Base-by-base conservation (phyloP, 2,329 filamentous ascomycete species). In the Metarhizium sp. region DNA sequence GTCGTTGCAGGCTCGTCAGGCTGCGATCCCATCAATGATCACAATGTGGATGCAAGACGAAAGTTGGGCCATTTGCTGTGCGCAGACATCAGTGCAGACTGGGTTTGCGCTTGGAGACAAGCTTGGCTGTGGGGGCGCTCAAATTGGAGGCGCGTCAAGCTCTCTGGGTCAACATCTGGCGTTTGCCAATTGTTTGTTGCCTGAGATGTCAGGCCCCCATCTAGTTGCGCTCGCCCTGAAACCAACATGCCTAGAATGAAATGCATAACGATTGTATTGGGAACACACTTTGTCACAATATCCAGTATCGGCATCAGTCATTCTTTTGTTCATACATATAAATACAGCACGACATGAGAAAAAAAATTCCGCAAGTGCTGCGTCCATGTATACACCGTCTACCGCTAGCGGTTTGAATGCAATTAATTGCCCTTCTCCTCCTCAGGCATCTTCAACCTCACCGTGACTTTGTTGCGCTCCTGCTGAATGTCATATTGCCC, bases 401-500 rank as follows among this genome's bases (percentile, higher is more conserved):
- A 18, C 38, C 30, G 14, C 53, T 53, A 2, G 69, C 43, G 6
- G 25, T 13, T 16, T 16, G 6, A 6, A 20, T 25, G n/a, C 42
- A 48, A 14, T 48, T 30, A 30, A 30, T 30, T 18, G 25, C 32
- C 45, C 45, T 48, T 48, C 7, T 48, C 14, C 25, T 30, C 71
- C 32, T 74, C 71, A 2, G 72, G 69, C 59, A 73, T 70, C 59
- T 74, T 71, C 59, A 78, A 62, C 62, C 71, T 72, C 20, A 80
- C 69, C 2, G 70, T 70, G 5, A 75, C 65, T 32, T 70, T 69
- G 58, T 69, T 71, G 36, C 68, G 67, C 38, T 68, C 69, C 55
- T 67, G 69, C 51, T 71, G 66, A 58, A 92, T 79, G 59, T 83
- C 79, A 67, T 96, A 96, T 69, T 86, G 87, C 2, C 91, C 91